phyloP scores from a whole-genome alignment of 2,329 filamentous ascomycete species.

The Aphanocladium album region DNA sequence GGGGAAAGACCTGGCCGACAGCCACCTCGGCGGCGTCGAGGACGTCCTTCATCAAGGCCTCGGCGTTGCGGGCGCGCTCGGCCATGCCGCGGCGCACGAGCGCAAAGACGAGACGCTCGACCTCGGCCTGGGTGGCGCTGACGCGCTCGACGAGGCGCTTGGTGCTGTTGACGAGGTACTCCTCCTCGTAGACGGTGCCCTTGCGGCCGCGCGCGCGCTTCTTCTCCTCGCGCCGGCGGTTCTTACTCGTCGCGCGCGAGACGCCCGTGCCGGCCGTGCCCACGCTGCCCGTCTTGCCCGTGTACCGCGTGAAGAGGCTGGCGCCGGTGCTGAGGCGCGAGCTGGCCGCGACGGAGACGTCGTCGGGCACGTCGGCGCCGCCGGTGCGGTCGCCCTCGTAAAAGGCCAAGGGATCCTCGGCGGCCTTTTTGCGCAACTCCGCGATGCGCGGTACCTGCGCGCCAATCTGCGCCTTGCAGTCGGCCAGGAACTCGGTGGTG shows the following conservation, averaged over 20 bases:
- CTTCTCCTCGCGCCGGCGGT: conserved; percentile 82
- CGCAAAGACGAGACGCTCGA: conserved; percentile 68
- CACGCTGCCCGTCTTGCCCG: conserved; percentile 58
- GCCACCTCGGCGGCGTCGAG: conserved; percentile 62
- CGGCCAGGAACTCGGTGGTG: conserved; percentile 86
- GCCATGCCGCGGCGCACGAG: conserved; percentile 78
- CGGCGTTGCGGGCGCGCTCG: conserved; percentile 75
- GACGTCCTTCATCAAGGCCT: conserved; percentile 69
- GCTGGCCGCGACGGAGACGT: conserved; percentile 79
- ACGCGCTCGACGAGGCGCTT: conserved; percentile 77
- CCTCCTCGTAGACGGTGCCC: conserved; percentile 95
- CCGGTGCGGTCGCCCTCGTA: conserved; percentile 70
- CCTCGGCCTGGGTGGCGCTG: conserved; percentile 66
- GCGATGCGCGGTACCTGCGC: conserved; percentile 82
- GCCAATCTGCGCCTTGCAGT: conserved; percentile 79
- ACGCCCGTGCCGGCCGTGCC: conserved; percentile 69
- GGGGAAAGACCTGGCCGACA: conserved; percentile 64
- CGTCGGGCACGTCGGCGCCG: conserved; percentile 75
- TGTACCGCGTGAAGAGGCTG: conserved; percentile 92
- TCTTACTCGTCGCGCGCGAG: conserved; percentile 79
- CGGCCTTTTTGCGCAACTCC: conserved; percentile 76
- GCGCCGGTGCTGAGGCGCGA: conserved; percentile 77
- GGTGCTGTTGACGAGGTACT: conserved; percentile 89
- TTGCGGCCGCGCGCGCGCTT: conserved; percentile 94
- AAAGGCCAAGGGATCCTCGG: conserved; percentile 80